Percentiles rank a stretch among this genome's conserved stretches.
These are phyloP conservation scores for Beauveria scarabaeidicola DNA, from an alignment of 2,329 filamentous ascomycete genomes.

Conservation along the genomic window DNA sequence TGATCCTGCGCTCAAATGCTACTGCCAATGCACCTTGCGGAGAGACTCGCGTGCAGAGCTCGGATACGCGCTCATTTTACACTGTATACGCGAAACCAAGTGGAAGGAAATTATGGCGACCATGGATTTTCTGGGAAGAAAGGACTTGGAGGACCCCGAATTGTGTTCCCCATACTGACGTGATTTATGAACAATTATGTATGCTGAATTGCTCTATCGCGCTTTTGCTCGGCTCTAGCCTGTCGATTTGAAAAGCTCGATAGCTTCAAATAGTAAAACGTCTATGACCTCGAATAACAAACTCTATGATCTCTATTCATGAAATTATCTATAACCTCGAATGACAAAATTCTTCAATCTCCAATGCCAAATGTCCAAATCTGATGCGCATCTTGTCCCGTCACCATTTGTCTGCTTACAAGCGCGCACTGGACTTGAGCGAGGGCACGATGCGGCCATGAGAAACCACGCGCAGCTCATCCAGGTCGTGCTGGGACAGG, in stretches of 20 bases:
- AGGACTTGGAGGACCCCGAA: slow-evolving; percentile 20
- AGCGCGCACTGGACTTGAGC: slow-evolving; percentile 18
- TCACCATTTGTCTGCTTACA: not conserved
- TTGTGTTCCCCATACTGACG: slow-evolving; percentile 3
- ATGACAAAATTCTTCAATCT: not conserved
- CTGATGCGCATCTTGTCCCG: not conserved
- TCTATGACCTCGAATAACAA: not conserved
- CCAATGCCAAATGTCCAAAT: not conserved
- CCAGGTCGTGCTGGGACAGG: slow-evolving; percentile 38
- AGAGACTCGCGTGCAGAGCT: slow-evolving; percentile 15
- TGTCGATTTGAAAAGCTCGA: not conserved
- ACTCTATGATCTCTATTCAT: no score
- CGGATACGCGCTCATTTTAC: slow-evolving; percentile 15
- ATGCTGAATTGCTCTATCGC: not conserved
- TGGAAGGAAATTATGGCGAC: slow-evolving; percentile 23
- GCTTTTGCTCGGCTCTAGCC: not conserved
- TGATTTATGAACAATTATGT: not conserved
- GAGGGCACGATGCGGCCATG: slow-evolving; percentile 26
- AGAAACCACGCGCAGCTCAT: slow-evolving; percentile 32
- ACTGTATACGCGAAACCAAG: slow-evolving; percentile 16
- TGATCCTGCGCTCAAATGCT: slow-evolving; percentile 21
- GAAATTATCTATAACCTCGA: not conserved
- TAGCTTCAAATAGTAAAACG: not conserved
- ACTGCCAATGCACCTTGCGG: slow-evolving; percentile 23
- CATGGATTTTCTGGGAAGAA: slow-evolving; percentile 19